Base-by-base conservation (phyloP, 208 protist genomes). In the Trypanosoma vivax region DNA sequence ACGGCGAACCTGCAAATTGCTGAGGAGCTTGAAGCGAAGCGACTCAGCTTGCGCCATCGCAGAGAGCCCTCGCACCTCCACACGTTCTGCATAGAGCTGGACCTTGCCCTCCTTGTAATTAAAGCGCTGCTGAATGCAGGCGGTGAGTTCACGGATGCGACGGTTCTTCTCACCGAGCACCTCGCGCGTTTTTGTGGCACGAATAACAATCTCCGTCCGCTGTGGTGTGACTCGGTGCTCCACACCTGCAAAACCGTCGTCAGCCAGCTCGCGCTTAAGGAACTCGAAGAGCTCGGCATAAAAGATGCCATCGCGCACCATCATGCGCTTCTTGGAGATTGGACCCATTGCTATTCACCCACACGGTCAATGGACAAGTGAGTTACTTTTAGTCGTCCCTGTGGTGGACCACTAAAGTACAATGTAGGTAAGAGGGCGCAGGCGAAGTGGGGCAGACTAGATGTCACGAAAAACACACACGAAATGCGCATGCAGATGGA, bases 201-300 rank as follows among this genome's bases (percentile, higher is more conserved):
- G 83, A 83, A 99, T 99, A 75, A 98, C 96, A 65, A 99, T 98
- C 84, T 99, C 97, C 27, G 97, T 99, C 66, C 91, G 86, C 49
- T 70, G 75, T 59, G 96, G 92, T 21, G 96, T 99, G 19, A 93
- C 79, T 60, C 96, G 92, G 66, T 99, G 87, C 72, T 99, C 95
- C 18, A 99, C 96, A 43, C 97, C 97, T 41, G 82, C 86, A 79
- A 92, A 94, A 64, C 97, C 97, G 47, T 98, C 98, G 71, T 99
- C 96, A 47, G 88, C 88, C 18, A 99, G 90, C 82, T 99, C 98
- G 65, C 96, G 84, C 59, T 94, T 98, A 34, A 99, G 82, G 53
- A 99, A 97, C 78, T 99, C 98, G 82, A 99, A 99, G 42, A 99
- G 91, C 84, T 99, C 99, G 56, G 98, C 98, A 82, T 97, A 98